Conservation (phyloP, 1,284 basidiomycete species). For the Volvariella surrecta region DNA sequence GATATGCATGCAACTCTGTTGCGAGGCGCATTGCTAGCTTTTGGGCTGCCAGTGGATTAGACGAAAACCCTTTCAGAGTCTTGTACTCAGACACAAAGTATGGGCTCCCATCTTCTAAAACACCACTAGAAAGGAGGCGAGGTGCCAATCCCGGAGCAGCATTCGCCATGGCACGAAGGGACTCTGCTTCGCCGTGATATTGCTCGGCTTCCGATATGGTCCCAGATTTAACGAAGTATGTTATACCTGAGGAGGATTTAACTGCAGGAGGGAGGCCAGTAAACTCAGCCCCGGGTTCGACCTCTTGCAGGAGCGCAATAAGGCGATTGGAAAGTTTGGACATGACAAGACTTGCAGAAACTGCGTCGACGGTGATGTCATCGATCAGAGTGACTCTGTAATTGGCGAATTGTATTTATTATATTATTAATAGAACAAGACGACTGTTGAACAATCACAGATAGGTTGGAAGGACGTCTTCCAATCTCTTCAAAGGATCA, state of each 20-base stretch:
- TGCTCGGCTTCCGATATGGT: slow-evolving; percentile 47
- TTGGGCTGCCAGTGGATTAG: slow-evolving; percentile 29
- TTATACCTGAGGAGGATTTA: slow-evolving; percentile 46
- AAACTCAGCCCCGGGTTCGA: slow-evolving; percentile 44
- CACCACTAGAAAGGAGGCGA: slow-evolving; percentile 43
- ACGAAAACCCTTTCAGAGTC: slow-evolving; percentile 40
- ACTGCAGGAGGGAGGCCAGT: slow-evolving; percentile 38
- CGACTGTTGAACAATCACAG: slow-evolving; percentile 17
- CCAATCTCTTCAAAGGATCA: slow-evolving; percentile 33
- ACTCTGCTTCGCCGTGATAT: slow-evolving; percentile 64
- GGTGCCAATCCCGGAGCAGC: slow-evolving; percentile 69
- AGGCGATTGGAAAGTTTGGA: neutral
- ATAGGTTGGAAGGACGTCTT: slow-evolving; percentile 52
- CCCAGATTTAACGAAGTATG: slow-evolving; percentile 58
- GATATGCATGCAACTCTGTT: slow-evolving; percentile 50
- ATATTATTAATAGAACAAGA: too few species aligned
- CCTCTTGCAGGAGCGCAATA: slow-evolving; percentile 28
- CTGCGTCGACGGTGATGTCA: too few species aligned
- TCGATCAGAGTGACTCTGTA: neutral
- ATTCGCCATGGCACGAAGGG: slow-evolving; percentile 51
- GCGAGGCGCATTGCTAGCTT: slow-evolving; percentile 57
- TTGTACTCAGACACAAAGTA: slow-evolving; percentile 75
- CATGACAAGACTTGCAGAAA: too few species aligned
- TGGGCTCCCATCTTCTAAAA: slow-evolving; percentile 37
- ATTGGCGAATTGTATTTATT: too few species aligned